Evolutionary conservation across 495 filamentous ascomycete species (phyloP).

Genomic region (Tricharina praecox): DNA sequence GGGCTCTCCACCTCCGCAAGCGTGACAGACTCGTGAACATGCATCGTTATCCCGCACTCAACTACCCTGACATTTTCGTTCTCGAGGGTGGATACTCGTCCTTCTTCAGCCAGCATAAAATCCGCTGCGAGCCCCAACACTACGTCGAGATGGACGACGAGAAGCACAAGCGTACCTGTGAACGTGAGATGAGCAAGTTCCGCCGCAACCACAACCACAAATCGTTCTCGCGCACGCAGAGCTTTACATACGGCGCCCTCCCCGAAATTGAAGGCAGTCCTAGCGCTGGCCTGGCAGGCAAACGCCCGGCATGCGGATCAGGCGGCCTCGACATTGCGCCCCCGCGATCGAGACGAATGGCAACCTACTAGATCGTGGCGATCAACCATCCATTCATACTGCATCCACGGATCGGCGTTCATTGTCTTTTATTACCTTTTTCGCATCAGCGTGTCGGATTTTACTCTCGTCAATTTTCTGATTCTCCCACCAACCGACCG

Average conservation of each 20-base stretch:
- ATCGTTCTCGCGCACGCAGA: constrained; percentile 75
- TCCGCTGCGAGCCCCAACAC: constrained; percentile 75
- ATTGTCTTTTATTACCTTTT: background rate
- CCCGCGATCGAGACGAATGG: background rate
- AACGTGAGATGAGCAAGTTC: constrained; percentile 81
- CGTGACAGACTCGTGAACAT: constrained; percentile 71
- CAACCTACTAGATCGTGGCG: background rate
- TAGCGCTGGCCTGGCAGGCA: background rate
- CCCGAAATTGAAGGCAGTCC: background rate
- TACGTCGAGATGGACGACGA: constrained; percentile 91
- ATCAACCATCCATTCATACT: background rate
- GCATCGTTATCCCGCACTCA: constrained; percentile 67
- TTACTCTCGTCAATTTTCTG: background rate
- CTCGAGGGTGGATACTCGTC: constrained; percentile 88
- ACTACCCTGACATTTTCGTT: constrained; percentile 92
- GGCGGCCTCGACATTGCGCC: background rate
- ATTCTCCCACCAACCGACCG: background rate
- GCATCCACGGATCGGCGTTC: background rate
- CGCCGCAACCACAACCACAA: constrained; percentile 49
- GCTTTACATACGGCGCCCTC: constrained; percentile 59
- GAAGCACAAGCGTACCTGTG: constrained; percentile 77
- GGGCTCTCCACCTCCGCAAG: constrained; percentile 66
- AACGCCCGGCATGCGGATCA: background rate
- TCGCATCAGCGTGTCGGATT: constrained; percentile 1
- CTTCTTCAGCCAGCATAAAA: constrained; percentile 64